These are phyloP conservation scores for Xylariaceae sp. DNA, from an alignment of 2,329 filamentous ascomycete genomes.

Conservation along the genomic window DNA sequence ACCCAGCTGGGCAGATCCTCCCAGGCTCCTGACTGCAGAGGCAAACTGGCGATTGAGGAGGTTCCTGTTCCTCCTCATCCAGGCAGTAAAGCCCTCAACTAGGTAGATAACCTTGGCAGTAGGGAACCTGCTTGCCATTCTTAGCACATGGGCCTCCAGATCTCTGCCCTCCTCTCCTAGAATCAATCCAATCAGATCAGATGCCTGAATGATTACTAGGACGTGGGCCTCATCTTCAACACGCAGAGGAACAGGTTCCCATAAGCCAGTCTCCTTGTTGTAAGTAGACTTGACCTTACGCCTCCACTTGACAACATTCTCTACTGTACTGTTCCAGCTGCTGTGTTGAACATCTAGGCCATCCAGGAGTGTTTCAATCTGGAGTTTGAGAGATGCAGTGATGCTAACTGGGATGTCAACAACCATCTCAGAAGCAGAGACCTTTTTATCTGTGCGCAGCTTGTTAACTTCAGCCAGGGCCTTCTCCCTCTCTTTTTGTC, in stretches of 20 bases:
- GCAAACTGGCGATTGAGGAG: slow-evolving; percentile 63
- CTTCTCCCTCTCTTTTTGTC: slow-evolving; percentile 58
- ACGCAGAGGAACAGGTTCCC: slow-evolving; percentile 55
- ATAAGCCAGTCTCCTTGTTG: slow-evolving; percentile 55
- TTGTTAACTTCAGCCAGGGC: slow-evolving; percentile 71
- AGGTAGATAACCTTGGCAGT: slow-evolving; percentile 59
- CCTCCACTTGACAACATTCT: slow-evolving; percentile 60
- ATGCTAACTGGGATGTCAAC: slow-evolving; percentile 60
- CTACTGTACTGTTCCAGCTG: slow-evolving; percentile 42
- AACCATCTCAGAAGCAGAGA: slow-evolving; percentile 72
- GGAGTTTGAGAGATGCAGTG: slow-evolving; percentile 38
- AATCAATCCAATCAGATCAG: slow-evolving; percentile 60
- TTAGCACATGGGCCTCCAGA: slow-evolving; percentile 54
- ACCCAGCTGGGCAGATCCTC: slow-evolving; percentile 31
- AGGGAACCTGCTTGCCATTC: slow-evolving; percentile 50
- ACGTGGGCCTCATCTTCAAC: slow-evolving; percentile 55
- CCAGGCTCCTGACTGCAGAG: slow-evolving; percentile 53
- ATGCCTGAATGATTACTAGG: slow-evolving; percentile 56
- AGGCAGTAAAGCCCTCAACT: slow-evolving; percentile 61
- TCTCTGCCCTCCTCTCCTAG: slow-evolving; percentile 42
- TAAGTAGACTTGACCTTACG: slow-evolving; percentile 61
- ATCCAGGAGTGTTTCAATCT: slow-evolving; percentile 46
- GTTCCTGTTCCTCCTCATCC: slow-evolving; percentile 65
- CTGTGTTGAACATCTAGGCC: slow-evolving; percentile 45
- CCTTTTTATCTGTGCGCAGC: slow-evolving; percentile 65